Conservation (phyloP, 2,329 filamentous ascomycete species). For the Cryphonectria carpinicola region DNA sequence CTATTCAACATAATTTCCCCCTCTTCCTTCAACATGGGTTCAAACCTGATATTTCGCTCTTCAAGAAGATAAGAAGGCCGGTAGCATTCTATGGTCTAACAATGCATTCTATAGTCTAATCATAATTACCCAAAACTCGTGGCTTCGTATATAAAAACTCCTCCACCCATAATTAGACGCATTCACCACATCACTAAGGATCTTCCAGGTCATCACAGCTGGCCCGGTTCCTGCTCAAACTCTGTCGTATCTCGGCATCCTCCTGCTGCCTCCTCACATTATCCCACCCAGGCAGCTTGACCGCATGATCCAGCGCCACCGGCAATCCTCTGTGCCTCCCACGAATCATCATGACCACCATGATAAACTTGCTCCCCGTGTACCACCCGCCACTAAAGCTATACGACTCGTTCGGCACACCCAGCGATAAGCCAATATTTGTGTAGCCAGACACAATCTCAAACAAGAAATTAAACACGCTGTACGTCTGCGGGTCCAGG, state of each 20-base stretch:
- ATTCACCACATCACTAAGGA: not conserved
- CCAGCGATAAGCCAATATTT: slow-evolving; percentile 24
- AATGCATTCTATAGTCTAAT: not conserved
- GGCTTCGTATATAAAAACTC: not conserved
- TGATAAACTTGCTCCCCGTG: slow-evolving; percentile 25
- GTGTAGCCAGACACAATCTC: slow-evolving; percentile 48
- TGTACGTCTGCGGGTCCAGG: slow-evolving; percentile 54
- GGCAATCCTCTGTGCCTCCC: slow-evolving; percentile 60
- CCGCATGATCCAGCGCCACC: slow-evolving; percentile 57
- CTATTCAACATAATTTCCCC: too few species aligned
- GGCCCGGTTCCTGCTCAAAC: slow-evolving; percentile 16
- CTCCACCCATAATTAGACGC: not conserved
- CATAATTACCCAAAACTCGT: not conserved
- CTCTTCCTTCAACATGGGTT: not conserved
- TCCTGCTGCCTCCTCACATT: slow-evolving; percentile 35
- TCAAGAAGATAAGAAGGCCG: not conserved
- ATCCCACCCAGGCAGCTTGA: slow-evolving; percentile 45
- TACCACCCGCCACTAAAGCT: slow-evolving; percentile 27
- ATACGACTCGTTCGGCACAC: slow-evolving; percentile 20
- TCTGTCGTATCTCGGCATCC: slow-evolving; percentile 26
- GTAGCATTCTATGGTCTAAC: not conserved
- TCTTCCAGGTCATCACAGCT: not conserved
- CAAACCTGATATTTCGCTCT: not conserved
- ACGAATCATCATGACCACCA: slow-evolving; percentile 43
- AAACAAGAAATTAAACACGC: slow-evolving; percentile 64